Evolutionary conservation across 169 alveolate species (phyloP).

Genomic region (Plasmodium vinckei): DNA sequence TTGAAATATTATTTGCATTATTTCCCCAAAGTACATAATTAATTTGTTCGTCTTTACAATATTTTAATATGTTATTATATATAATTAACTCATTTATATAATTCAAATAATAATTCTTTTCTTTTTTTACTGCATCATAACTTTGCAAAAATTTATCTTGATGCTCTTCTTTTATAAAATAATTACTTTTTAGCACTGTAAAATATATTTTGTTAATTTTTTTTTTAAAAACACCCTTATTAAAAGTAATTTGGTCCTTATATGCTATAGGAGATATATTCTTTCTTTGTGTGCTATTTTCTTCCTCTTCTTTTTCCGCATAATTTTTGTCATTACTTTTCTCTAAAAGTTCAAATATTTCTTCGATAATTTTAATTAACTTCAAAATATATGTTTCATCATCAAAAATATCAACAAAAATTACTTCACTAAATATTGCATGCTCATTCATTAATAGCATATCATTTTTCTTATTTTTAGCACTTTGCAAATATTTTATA

Average conservation of each 20-base stretch:
- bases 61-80: constrained; percentile 54
- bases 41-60: constrained; percentile 50
- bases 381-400: constrained; percentile 45
- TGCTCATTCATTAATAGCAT: constrained; percentile 43
- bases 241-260: background rate
- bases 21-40: constrained; percentile 61
- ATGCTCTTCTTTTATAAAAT: constrained; percentile 39
- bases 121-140: constrained; percentile 48
- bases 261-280: background rate
- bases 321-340: background rate
- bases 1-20: constrained; percentile 73
- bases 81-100: constrained; percentile 68
- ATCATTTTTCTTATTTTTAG: constrained; percentile 43
- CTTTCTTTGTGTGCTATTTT: background rate
- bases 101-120: constrained; percentile 52
- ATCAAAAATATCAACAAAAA: constrained; percentile 47
- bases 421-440: constrained; percentile 50
- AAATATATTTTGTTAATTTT: constrained; percentile 43
- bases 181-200: constrained; percentile 41
- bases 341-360: constrained; percentile 23
- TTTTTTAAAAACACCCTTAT: constrained; percentile 50
- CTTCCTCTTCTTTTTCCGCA: background rate
- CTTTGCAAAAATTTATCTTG: constrained; percentile 14
- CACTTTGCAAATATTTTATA: constrained; percentile 59
- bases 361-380: constrained; percentile 12